Percentiles rank a stretch among this genome's conserved stretches.
phyloP scores from a whole-genome alignment of 2,329 filamentous ascomycete species.

The Sphaerulina vaccinii region DNA sequence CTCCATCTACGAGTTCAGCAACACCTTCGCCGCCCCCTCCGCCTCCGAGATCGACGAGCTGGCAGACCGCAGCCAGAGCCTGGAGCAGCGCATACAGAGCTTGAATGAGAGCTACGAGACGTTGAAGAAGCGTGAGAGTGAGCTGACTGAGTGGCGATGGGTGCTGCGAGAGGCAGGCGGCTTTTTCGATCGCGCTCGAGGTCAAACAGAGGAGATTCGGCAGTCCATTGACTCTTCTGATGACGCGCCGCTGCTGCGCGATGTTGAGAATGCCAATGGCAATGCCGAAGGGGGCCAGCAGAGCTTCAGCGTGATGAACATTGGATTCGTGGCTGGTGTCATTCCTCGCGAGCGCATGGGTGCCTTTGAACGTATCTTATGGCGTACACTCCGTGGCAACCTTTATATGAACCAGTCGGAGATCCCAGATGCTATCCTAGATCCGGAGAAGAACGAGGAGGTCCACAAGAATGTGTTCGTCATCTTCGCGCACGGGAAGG shows the following conservation, averaged over 20 bases:
- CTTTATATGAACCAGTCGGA: slow-evolving; percentile 99
- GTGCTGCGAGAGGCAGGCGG: slow-evolving; percentile 92
- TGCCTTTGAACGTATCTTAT: slow-evolving; percentile 94
- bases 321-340: slow-evolving; percentile 95
- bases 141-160: slow-evolving; percentile 98
- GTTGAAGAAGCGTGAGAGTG: slow-evolving; percentile 93
- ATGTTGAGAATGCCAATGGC: slow-evolving; percentile 74
- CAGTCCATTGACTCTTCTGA: slow-evolving; percentile 82
- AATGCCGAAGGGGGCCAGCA: slow-evolving; percentile 32
- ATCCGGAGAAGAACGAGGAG: slow-evolving; percentile 88
- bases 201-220: slow-evolving; percentile 93
- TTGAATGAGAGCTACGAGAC: slow-evolving; percentile 99
- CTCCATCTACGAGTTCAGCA: slow-evolving; percentile 86
- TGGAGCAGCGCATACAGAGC: slow-evolving; percentile 87
- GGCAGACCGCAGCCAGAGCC: slow-evolving; percentile 82
- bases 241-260: slow-evolving; percentile 87
- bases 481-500: slow-evolving; percentile 97
- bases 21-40: slow-evolving; percentile 77
- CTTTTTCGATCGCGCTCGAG: slow-evolving; percentile 95
- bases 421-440: slow-evolving; percentile 88
- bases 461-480: slow-evolving; percentile 98
- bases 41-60: slow-evolving; percentile 96
- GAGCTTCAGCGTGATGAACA: slow-evolving; percentile 91
- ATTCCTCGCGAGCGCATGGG: slow-evolving; percentile 90
- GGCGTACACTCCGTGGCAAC: slow-evolving; percentile 95